Percentiles rank a stretch among this genome's conserved stretches.
These are phyloP conservation scores for Panaeolus cyanescens DNA, from an alignment of 768 basidiomycete genomes.

Conservation along the genomic window DNA sequence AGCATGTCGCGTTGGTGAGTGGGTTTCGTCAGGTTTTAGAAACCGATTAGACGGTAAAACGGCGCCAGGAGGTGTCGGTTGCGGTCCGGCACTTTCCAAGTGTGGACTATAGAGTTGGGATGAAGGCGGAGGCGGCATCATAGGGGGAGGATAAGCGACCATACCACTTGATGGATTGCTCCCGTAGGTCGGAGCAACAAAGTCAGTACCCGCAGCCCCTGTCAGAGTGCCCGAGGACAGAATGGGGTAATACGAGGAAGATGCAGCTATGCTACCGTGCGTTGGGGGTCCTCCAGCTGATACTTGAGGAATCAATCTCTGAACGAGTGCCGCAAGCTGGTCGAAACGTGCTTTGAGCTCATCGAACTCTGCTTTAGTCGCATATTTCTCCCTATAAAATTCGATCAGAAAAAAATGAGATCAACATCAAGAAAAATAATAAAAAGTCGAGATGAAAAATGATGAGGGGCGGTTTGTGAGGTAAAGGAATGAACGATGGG, in stretches of 20 bases:
- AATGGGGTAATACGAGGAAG: slow-evolving; percentile 33
- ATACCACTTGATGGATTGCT: slow-evolving; percentile 5
- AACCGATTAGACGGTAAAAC: slow-evolving; percentile 12
- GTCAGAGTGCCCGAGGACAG: slow-evolving; percentile 11
- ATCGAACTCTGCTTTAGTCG: slow-evolving; percentile 75
- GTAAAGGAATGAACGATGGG: slow-evolving; percentile 17
- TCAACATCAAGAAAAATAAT: not conserved
- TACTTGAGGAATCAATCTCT: slow-evolving; percentile 38
- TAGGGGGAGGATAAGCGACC: slow-evolving; percentile 28
- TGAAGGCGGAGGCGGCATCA: slow-evolving; percentile 35
- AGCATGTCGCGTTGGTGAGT: slow-evolving; percentile 19
- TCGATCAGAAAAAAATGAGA: not conserved
- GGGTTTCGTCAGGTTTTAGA: slow-evolving; percentile 19
- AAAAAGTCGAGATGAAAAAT: slow-evolving; percentile 1
- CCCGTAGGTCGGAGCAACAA: not conserved
- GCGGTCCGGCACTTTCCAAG: not conserved
- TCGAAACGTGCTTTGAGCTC: slow-evolving; percentile 69
- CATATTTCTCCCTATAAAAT: slow-evolving; percentile 71
- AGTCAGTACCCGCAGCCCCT: slow-evolving; percentile 22
- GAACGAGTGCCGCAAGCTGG: slow-evolving; percentile 57
- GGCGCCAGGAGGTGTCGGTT: not conserved
- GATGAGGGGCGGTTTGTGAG: slow-evolving; percentile 14
- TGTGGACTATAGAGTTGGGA: slow-evolving; percentile 11
- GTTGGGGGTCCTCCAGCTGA: slow-evolving; percentile 14
- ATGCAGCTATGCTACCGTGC: slow-evolving; percentile 7